phyloP scores from a whole-genome alignment of 148 eudicot genomes.

The Diospyros lotus region DNA sequence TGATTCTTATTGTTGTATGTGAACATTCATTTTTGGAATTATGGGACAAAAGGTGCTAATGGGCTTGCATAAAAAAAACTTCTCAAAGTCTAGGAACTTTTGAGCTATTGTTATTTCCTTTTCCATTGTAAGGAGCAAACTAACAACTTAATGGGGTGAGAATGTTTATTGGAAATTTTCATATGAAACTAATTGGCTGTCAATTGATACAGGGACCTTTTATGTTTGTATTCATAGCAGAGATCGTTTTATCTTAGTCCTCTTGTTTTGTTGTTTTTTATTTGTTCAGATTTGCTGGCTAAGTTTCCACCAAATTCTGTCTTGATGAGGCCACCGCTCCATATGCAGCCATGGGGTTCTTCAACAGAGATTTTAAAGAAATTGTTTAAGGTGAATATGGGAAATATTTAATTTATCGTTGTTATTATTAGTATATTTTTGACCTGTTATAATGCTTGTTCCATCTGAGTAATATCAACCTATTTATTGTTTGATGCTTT shows the following conservation, averaged over 20 bases:
- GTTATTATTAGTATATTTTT: neutral
- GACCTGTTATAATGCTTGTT: neutral
- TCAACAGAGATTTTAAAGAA: slow-evolving; percentile 79
- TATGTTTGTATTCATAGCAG: neutral
- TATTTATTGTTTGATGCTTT: neutral
- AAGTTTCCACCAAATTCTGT: slow-evolving; percentile 87
- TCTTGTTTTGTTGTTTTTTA: slow-evolving; percentile 14
- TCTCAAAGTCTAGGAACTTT: neutral
- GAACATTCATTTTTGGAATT: too few species aligned
- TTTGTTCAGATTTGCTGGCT: slow-evolving; percentile 63
- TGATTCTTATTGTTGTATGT: too few species aligned
- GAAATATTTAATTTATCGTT: neutral
- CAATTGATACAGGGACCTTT: neutral
- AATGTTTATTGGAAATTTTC: neutral
- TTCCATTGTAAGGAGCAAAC: neutral
- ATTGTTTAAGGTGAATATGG: slow-evolving; percentile 62
- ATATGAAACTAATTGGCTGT: slow-evolving; percentile 4
- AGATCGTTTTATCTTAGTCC: slow-evolving; percentile 8
- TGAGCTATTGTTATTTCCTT: neutral
- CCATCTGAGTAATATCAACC: slow-evolving; percentile 2
- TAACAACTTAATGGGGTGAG: neutral
- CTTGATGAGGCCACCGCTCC: slow-evolving; percentile 56
- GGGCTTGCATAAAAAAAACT: too few species aligned
- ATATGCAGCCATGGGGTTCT: slow-evolving; percentile 71
- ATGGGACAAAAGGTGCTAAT: too few species aligned